Evolutionary conservation across 805 yeast genomes (phyloP).

Genomic region (Alloascoidea africana): DNA sequence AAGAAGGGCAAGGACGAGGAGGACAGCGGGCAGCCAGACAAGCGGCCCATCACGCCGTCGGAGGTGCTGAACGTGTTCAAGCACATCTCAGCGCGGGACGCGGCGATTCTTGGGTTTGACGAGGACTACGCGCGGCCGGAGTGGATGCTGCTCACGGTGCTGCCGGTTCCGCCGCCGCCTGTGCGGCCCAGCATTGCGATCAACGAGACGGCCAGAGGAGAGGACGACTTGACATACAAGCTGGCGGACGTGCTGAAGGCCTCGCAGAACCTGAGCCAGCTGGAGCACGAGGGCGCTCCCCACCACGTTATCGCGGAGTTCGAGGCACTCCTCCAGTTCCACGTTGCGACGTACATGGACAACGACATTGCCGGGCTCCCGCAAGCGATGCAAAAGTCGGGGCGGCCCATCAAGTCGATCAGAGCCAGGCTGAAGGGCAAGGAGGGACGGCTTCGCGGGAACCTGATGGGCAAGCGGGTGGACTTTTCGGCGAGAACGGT

Average conservation of each 20-base stretch:
- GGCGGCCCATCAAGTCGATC: slow-evolving; percentile 95
- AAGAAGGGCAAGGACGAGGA: slow-evolving; percentile 73
- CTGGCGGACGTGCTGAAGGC: slow-evolving; percentile 95
- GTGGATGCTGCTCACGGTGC: slow-evolving; percentile 94
- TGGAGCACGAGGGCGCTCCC: slow-evolving; percentile 98
- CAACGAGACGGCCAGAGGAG: slow-evolving; percentile 96
- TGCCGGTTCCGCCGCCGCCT: slow-evolving; percentile 99
- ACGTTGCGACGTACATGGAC: slow-evolving; percentile 98
- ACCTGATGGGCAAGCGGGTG: slow-evolving; percentile 98
- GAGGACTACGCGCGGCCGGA: slow-evolving; percentile 97
- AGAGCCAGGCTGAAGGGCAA: slow-evolving; percentile 99
- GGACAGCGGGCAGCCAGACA: slow-evolving; percentile 83
- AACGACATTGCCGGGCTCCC: slow-evolving; percentile 99
- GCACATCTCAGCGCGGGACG: slow-evolving; percentile 79
- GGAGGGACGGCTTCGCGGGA: slow-evolving; percentile 97
- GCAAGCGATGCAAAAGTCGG: slow-evolving; percentile 95
- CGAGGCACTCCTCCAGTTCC: slow-evolving; percentile 89
- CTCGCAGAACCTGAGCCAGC: slow-evolving; percentile 89
- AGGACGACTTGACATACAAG: slow-evolving; percentile 96
- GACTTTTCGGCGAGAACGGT: slow-evolving; percentile 98
- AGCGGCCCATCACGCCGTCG: slow-evolving; percentile 71
- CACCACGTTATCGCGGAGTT: slow-evolving; percentile 96
- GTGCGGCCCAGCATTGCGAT: slow-evolving; percentile 98
- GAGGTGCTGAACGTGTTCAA: slow-evolving; percentile 86
- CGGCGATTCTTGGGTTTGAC: slow-evolving; percentile 71